phyloP scores from a whole-genome alignment of 148 eudicot genomes.

The Rhododendron mucronatum region DNA sequence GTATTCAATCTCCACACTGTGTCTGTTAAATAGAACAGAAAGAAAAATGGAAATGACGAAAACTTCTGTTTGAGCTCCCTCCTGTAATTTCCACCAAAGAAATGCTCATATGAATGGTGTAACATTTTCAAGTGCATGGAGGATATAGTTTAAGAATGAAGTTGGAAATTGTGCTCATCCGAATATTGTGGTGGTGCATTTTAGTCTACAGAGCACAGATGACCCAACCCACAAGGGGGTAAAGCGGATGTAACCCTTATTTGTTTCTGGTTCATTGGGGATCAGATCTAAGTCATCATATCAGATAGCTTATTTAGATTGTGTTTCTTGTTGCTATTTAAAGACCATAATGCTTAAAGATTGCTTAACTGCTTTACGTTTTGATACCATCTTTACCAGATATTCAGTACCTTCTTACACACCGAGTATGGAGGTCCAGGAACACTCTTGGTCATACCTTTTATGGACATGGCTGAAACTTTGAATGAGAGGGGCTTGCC shows the following conservation, averaged over 20 bases:
- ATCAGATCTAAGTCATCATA: no score
- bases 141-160: neutral
- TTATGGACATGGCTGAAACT: slow-evolving; percentile 85
- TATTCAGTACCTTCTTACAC: slow-evolving; percentile 59
- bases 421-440: slow-evolving; percentile 95
- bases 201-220: neutral
- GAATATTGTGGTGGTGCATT: neutral
- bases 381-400: slow-evolving; percentile 34
- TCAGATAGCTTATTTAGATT: neutral
- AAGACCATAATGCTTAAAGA: neutral
- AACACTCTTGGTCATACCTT: slow-evolving; percentile 75
- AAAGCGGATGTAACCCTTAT: no score
- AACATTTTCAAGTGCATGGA: neutral
- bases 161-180: neutral
- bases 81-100: neutral
- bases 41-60: neutral
- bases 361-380: neutral
- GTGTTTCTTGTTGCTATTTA: neutral
- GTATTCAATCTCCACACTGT: neutral
- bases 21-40: neutral
- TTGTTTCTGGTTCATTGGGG: no score
- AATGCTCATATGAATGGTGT: neutral
- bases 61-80: neutral
- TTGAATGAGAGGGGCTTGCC: slow-evolving; percentile 66
- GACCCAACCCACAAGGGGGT: neutral